phyloP scores from a whole-genome alignment of 1,284 basidiomycete species.

The Fomitopsis schrenkii region DNA sequence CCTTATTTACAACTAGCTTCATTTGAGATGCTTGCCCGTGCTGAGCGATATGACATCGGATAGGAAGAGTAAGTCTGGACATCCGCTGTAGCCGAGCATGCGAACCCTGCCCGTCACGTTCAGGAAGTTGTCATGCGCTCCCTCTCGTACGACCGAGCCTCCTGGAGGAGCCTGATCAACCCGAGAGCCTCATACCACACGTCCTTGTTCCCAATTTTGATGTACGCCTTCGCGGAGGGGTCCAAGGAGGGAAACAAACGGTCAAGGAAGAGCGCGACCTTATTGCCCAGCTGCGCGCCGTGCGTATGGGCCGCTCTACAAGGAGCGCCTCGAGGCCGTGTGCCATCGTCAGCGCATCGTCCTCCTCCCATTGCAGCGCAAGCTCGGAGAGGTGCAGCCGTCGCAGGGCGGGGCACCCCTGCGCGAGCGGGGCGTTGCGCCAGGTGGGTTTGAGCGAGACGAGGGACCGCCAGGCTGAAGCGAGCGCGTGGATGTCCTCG shows the following conservation, averaged over 20 bases:
- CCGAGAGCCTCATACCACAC: too few relatives aligned
- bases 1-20: too few relatives aligned
- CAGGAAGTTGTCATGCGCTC: too few relatives aligned
- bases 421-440: neutral
- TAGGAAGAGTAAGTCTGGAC: too few relatives aligned
- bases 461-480: neutral
- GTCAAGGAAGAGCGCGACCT: neutral
- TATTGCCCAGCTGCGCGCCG: neutral
- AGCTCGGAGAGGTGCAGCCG: neutral
- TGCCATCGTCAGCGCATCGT: neutral
- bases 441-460: neutral
- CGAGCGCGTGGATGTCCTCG: neutral
- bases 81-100: too few relatives aligned
- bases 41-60: too few relatives aligned
- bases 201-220: too few relatives aligned
- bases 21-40: too few relatives aligned
- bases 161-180: too few relatives aligned
- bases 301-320: neutral
- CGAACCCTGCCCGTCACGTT: too few relatives aligned
- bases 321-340: neutral
- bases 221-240: too few relatives aligned
- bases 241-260: neutral
- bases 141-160: too few relatives aligned
- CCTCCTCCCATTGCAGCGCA: neutral
- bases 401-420: neutral